Evolutionary conservation across 2,329 filamentous ascomycete species (phyloP), one percentile per base, ranked within the genome.

Genomic region (Cytospora paraplurivora): DNA sequence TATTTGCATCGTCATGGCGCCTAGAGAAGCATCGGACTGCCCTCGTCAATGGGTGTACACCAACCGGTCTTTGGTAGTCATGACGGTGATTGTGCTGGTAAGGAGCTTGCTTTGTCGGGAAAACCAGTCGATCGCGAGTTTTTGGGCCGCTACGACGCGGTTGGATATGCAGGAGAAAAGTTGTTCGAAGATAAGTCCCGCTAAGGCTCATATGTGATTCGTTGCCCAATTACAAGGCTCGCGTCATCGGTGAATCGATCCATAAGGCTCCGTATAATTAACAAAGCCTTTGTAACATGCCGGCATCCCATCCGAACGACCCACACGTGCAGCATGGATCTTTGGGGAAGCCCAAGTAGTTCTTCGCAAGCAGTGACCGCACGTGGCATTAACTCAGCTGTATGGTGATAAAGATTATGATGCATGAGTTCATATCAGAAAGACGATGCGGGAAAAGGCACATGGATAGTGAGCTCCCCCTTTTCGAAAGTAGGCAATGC

Each of bases 321-420:
- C 27, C 27, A 27, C 27, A 27, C 4, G 41, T 34, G 37, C 52
- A 56, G 21, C 27, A 21, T 56, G 59, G 59, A n/a, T 35, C 41
- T 51, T 65, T 56, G 38, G 55, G 52, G 59, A 38, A 38, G 10
- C 8, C 44, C 2, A 4, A 47, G n/a, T 47, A 21, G n/a, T 11
- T 19, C 15, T 17, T 10, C 10, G 41, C 5, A 44, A 19, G 41
- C 7, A 8, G 7, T 44, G 27, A 27, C 27, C 13, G 17, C 3
- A 17, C 41, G 13, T 56, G 37, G 59, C 54, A 49, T 35, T 41
- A 44, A 63, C 7, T 38, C 19, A 37, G 5, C 41, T n/a, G 21
- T 21, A 47, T 47, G 27, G 27, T 27, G 27, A 27, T 27, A n/a
- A n/a, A n/a, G 27, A 27, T 27, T n/a, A 59, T 49, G 56, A 49